Conservation (phyloP, 306 rosid species). For the Cucurbita maxima region DNA sequence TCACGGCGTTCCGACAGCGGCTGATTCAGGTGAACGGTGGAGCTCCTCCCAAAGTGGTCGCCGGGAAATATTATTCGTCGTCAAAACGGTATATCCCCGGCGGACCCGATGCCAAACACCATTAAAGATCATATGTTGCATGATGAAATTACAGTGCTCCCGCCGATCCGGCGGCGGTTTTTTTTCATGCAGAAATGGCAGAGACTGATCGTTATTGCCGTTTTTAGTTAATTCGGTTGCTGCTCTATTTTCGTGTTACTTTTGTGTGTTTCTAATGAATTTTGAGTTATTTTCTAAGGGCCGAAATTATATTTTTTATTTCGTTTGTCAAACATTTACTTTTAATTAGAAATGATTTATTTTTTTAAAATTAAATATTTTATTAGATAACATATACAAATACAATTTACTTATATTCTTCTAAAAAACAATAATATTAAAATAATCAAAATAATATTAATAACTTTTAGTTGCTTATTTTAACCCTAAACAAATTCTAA, state of each 20-base stretch:
- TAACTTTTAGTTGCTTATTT: too few species aligned
- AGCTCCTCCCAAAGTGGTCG: not conserved
- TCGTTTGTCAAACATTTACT: too few species aligned
- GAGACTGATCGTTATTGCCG: not conserved
- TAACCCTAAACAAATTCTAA: too few species aligned
- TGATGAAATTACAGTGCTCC: not conserved
- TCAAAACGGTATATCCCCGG: not conserved
- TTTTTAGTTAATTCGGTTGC: not conserved
- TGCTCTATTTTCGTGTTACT: not conserved
- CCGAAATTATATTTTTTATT: too few species aligned
- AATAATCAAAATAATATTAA: too few species aligned
- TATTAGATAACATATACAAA: too few species aligned
- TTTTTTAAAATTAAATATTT: too few species aligned
- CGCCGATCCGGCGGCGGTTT: not conserved
- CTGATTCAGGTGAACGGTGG: not conserved
- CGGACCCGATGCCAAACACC: not conserved
- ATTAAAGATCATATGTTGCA: not conserved
- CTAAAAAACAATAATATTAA: too few species aligned
- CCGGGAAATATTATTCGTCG: not conserved
- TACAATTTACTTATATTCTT: too few species aligned
- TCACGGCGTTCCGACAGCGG: not conserved
- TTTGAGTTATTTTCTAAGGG: not conserved
- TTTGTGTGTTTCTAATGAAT: not conserved
- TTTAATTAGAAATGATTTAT: too few species aligned
- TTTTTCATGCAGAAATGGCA: not conserved